These are phyloP conservation scores for Phytophthora nicotianae DNA, from an alignment of 352 stramenopile species.

Conservation along the genomic window DNA sequence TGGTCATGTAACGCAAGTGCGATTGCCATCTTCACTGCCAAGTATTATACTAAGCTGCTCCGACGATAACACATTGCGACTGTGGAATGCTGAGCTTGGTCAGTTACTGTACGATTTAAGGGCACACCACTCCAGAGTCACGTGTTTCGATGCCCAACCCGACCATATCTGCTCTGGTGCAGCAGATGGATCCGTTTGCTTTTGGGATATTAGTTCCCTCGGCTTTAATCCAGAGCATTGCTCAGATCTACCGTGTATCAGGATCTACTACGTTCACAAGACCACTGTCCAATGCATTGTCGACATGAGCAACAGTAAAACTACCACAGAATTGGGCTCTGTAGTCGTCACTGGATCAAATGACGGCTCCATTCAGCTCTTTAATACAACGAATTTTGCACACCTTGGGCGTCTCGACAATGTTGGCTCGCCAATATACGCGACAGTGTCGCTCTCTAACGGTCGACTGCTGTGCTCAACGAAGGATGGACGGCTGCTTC, in stretches of 20 bases:
- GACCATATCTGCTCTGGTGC: constrained; percentile 59
- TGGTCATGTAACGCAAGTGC: constrained; percentile 65
- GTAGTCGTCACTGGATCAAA: constrained; percentile 73
- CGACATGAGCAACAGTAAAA: constrained; percentile 20
- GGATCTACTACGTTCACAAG: constrained; percentile 50
- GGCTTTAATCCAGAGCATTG: constrained; percentile 3
- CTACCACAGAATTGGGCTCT: constrained; percentile 11
- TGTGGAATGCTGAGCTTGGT: constrained; percentile 58
- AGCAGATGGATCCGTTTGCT: constrained; percentile 59
- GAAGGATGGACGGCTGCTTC: constrained; percentile 60
- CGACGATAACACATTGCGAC: constrained; percentile 62
- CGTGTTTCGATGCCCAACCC: constrained; percentile 39
- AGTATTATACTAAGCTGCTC: constrained; percentile 56
- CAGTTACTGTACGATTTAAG: constrained; percentile 47
- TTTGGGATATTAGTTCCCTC: constrained; percentile 50
- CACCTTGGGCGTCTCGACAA: constrained; percentile 53
- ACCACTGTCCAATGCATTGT: constrained; percentile 62
- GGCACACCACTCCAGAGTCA: constrained; percentile 55
- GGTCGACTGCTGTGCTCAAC: constrained; percentile 65
- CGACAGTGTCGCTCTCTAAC: constrained; percentile 33
- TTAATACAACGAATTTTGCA: constrained; percentile 46
- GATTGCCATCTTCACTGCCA: constrained; percentile 30
- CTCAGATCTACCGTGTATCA: constrained; percentile 17
- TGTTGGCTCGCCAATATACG: constrained; percentile 62
- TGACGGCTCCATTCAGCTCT: constrained; percentile 76